Percentiles rank a stretch among this genome's conserved stretches.
Evolutionary conservation across 176 grass and related monocot species (phyloP).

Genomic region (Oryza punctata): DNA sequence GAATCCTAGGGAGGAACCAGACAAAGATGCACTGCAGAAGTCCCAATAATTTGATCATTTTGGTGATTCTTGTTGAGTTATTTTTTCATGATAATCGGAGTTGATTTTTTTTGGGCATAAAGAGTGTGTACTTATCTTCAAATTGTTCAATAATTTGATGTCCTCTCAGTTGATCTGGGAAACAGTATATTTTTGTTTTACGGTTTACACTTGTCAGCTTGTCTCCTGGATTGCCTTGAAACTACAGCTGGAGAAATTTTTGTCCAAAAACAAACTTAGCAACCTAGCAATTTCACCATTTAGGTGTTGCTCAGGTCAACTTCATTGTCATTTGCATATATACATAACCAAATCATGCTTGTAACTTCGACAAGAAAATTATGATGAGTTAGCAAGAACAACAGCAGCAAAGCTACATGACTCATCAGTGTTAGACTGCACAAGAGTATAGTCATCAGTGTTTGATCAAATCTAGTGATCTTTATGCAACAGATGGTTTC

Average conservation of each 20-base stretch:
- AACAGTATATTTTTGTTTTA: neutral
- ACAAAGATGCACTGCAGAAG: conserved; percentile 28
- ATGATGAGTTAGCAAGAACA: conserved; percentile 13
- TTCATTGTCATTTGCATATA: neutral
- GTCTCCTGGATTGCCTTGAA: neutral
- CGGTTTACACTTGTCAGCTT: neutral
- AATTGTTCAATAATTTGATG: neutral
- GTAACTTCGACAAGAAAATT: neutral
- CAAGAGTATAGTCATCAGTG: neutral
- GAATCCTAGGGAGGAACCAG: conserved; percentile 44
- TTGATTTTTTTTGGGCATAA: neutral
- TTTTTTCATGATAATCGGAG: conserved; percentile 8
- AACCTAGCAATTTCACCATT: neutral
- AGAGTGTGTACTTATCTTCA: neutral
- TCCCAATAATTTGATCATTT: conserved; percentile 9
- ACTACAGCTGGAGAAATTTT: neutral
- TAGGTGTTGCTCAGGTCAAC: neutral
- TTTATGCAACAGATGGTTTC: conserved; percentile 36
- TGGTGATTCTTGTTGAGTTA: conserved; percentile 8
- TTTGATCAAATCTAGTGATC: neutral
- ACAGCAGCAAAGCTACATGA: neutral
- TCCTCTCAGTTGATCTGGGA: neutral
- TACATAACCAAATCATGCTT: neutral
- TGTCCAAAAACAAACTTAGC: neutral
- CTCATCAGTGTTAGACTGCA: neutral